These are phyloP conservation scores for Blastosporella zonata DNA, from an alignment of 1,284 basidiomycete species.

Conservation along the genomic window DNA sequence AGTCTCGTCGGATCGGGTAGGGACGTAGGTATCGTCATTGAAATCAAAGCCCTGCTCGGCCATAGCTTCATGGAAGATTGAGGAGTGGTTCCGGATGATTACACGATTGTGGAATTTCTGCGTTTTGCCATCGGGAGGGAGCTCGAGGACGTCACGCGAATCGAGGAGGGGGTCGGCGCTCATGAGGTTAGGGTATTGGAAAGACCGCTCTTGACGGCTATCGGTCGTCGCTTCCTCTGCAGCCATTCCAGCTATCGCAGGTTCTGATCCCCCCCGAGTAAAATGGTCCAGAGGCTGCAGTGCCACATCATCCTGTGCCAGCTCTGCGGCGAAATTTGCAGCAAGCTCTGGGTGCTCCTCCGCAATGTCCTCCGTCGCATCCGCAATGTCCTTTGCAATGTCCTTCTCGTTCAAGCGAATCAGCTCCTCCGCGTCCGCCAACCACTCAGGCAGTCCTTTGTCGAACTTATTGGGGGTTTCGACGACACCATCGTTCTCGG, in stretches of 20 bases:
- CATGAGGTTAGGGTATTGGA: constrained; percentile 54
- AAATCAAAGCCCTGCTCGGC: constrained; percentile 29
- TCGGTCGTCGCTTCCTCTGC: not conserved
- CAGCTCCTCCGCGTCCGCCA: not conserved
- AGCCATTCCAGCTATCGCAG: too few species aligned
- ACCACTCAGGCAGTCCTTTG: not conserved
- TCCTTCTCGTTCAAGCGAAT: not conserved
- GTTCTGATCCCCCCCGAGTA: not conserved
- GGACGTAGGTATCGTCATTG: constrained; percentile 22
- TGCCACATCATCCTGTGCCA: not conserved
- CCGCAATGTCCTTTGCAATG: too few species aligned
- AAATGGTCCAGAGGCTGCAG: not conserved
- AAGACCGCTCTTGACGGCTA: not conserved
- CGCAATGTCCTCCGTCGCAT: not conserved
- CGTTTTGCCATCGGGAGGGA: constrained; percentile 45
- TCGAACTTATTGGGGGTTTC: not conserved
- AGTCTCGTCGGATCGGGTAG: constrained; percentile 30
- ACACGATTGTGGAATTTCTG: constrained; percentile 56
- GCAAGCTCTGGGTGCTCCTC: not conserved
- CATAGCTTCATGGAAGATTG: constrained; percentile 42
- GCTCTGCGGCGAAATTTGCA: not conserved
- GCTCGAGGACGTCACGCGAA: constrained; percentile 48
- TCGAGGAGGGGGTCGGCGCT: constrained; percentile 58
- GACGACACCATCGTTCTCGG: too few species aligned
- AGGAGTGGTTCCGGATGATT: constrained; percentile 59